phyloP scores from a whole-genome alignment of 1,284 basidiomycete species.

The Ceratobasidium sp. region DNA sequence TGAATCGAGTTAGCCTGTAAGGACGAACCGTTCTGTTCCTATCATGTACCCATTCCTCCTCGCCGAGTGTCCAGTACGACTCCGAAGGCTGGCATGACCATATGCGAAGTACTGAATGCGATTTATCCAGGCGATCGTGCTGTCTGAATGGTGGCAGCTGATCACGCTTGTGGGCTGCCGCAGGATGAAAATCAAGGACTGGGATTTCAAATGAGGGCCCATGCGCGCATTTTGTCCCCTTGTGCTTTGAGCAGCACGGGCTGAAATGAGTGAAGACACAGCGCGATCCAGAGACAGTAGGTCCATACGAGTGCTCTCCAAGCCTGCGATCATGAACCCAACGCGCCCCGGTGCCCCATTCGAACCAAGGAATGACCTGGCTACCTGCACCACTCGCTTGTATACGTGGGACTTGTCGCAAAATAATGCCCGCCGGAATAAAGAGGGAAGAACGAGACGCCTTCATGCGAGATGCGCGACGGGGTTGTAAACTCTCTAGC shows the following conservation, averaged over 20 bases:
- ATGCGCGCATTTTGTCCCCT: too few relatives aligned
- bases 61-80: too few relatives aligned
- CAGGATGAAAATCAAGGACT: neutral
- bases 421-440: too few relatives aligned
- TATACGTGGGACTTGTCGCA: too few relatives aligned
- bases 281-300: neutral
- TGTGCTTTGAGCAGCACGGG: neutral
- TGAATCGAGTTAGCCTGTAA: neutral
- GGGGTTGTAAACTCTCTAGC: neutral
- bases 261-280: neutral
- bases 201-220: neutral
- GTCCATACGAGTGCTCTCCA: neutral
- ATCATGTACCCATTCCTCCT: neutral
- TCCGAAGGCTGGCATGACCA: too few relatives aligned
- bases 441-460: neutral
- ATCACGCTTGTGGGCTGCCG: neutral
- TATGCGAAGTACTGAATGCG: too few relatives aligned
- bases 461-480: neutral
- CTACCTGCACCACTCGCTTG: neutral
- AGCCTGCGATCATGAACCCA: neutral
- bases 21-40: too few relatives aligned
- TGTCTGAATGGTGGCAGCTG: neutral
- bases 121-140: too few relatives aligned
- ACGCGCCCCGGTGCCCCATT: neutral
- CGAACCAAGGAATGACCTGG: neutral